Percentiles rank a stretch among this genome's conserved stretches.
Conservation (phyloP, 805 yeast genomes). For the Ogataea pini region DNA sequence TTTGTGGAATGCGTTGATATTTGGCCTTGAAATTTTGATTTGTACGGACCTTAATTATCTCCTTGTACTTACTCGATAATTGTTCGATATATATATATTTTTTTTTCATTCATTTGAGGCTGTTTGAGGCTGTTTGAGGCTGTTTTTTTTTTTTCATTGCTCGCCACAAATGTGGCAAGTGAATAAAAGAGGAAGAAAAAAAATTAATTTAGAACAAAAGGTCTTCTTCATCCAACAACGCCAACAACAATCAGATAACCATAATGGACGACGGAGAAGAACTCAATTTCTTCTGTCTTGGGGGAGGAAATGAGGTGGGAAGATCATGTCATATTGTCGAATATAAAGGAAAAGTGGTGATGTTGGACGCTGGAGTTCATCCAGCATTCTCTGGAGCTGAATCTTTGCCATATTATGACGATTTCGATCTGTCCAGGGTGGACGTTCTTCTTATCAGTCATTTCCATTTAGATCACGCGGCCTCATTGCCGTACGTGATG, state of each 20-base stretch:
- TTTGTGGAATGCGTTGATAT: too few species aligned
- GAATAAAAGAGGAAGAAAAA: neutral
- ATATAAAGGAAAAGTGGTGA: constrained; percentile 90
- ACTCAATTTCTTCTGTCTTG: constrained; percentile 80
- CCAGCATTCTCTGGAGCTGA: constrained; percentile 91
- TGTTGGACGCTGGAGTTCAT: constrained; percentile 98
- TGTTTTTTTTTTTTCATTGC: neutral
- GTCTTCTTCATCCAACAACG: too few species aligned
- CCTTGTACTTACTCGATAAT: too few species aligned
- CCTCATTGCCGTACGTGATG: constrained; percentile 96
- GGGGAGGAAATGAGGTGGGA: constrained; percentile 99
- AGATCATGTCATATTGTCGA: constrained; percentile 91
- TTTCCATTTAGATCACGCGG: constrained; percentile 97
- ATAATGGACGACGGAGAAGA: constrained; percentile 23
- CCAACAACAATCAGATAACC: neutral
- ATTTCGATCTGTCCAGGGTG: constrained; percentile 83
- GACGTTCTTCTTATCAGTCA: constrained; percentile 89
- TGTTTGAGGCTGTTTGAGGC: neutral
- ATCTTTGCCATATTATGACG: constrained; percentile 93
- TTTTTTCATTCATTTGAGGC: neutral
- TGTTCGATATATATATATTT: neutral
- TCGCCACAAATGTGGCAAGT: constrained; percentile 5
- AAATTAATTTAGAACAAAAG: neutral
- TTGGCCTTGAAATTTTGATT: too few species aligned
- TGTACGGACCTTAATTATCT: too few species aligned